phyloP scores from a whole-genome alignment of 345 rosid genomes.

The Populus deltoides region DNA sequence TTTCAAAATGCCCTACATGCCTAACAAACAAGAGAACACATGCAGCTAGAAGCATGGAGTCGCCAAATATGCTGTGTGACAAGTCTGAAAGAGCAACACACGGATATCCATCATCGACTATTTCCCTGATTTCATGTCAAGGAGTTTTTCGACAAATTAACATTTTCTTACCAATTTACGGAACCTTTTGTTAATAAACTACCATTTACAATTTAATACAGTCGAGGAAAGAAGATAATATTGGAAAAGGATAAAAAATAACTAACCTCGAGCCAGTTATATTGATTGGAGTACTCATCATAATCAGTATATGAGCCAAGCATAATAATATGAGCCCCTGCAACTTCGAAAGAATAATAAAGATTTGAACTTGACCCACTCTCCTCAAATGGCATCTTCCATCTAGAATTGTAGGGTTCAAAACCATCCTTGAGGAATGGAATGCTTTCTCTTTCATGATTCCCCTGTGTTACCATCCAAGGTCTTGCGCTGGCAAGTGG shows the following conservation, averaged over 20 bases:
- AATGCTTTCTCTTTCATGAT: conserved; percentile 81
- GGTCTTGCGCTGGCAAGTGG: conserved; percentile 93
- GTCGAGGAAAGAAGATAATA: neutral
- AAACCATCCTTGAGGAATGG: conserved; percentile 66
- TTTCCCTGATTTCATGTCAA: neutral
- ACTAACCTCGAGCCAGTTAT: conserved; percentile 78
- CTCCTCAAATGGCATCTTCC: conserved; percentile 94
- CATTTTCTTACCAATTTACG: neutral
- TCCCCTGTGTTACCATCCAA: conserved; percentile 98
- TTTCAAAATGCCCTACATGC: neutral
- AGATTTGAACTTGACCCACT: conserved; percentile 90
- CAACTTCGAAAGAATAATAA: conserved; percentile 87
- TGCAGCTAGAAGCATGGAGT: neutral
- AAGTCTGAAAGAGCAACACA: neutral
- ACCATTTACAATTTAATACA: neutral
- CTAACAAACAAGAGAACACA: neutral
- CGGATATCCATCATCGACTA: neutral
- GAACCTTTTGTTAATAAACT: neutral
- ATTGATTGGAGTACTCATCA: conserved; percentile 64
- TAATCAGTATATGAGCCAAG: conserved; percentile 82
- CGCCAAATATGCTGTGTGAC: neutral
- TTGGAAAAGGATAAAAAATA: neutral
- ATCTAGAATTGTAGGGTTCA: conserved; percentile 71
- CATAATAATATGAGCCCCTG: conserved; percentile 79
- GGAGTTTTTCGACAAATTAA: neutral